phyloP scores from a whole-genome alignment of 805 yeast species.

The Teunomyces pallodes region DNA sequence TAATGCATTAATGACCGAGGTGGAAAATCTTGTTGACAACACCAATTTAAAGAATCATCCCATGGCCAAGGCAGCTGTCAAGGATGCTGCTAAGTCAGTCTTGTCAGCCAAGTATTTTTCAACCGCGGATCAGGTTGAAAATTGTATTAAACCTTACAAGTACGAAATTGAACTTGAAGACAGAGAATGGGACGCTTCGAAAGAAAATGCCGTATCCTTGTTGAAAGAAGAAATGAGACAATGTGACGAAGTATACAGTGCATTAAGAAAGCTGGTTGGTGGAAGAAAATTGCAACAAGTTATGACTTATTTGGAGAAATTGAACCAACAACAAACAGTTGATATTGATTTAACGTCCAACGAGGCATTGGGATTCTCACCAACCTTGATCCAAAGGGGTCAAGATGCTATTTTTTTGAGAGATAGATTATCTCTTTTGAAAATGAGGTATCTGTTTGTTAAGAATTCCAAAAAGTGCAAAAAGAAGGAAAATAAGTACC shows the following conservation, averaged over 20 bases:
- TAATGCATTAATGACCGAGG: conserved; percentile 73
- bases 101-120: conserved; percentile 76
- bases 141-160: conserved; percentile 96
- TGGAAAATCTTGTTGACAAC: conserved; percentile 66
- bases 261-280: conserved; percentile 71
- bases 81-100: conserved; percentile 81
- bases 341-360: conserved; percentile 44
- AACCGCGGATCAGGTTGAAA: conserved; percentile 97
- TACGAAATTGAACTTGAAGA: conserved; percentile 96
- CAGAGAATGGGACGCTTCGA: conserved; percentile 83
- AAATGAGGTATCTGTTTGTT: conserved; percentile 68
- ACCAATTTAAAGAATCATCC: conserved; percentile 85
- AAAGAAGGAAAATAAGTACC: conserved; percentile 74
- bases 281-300: conserved; percentile 82
- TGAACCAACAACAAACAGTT: conserved; percentile 33
- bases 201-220: conserved; percentile 71
- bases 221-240: conserved; percentile 83
- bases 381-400: conserved; percentile 72
- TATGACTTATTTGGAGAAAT: conserved; percentile 63
- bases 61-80: conserved; percentile 75
- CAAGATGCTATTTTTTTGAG: conserved; percentile 76
- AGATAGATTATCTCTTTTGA: conserved; percentile 67
- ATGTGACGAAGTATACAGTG: conserved; percentile 62
- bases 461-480: conserved; percentile 75
- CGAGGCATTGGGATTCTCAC: conserved; percentile 84